Evolutionary conservation across 805 yeast genomes (phyloP), one percentile per base, ranked within the genome.

Genomic region (Metschnikowia koreensis): DNA sequence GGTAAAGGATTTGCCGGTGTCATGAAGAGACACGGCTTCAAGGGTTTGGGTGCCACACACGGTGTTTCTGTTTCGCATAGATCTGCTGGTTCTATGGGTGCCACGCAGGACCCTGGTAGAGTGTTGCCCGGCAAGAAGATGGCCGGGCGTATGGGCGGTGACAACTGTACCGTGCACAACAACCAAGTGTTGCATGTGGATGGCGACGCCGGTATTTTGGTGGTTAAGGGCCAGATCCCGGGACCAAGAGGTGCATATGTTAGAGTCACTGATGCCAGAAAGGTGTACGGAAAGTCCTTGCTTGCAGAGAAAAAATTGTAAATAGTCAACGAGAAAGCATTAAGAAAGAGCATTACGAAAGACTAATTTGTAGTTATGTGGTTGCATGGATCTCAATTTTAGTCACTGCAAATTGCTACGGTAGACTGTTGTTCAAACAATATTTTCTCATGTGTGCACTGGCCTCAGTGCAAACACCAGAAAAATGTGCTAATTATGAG

Each of bases 1-100:
- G 99, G 99, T 71, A 94, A 94, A 71, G 99, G 99, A 10, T 90
- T 90, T 68, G 89, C 92, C 22, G 99, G 99, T 82, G 98, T 93
- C 26, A 94, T 94, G 97, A 93, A 93, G 69, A 84, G 97, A 72
- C 87, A 87, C 77, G 88, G 89, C 11, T 94, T 93, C 73, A 75
- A 74, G 43, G 99, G 99, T 79, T 81, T 88, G 69, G 81, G 83
- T 41, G 97, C 97, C 7, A 79, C 97, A 1, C 99, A 94, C 70
- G 99, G 99, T 87, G 92, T 89, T 27, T 89, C 99, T 29, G 76
- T 81, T 46, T 86, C 93, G 37, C 98, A 94, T 69, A 87, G 99
- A 80, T 84, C 91, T 52, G 96, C 96, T 63, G 99, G 99, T 81
- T 92, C 97, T 33, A 91, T 87, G 62, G 99, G 99, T 82, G 90